Evolutionary conservation across 1,284 basidiomycete genomes (phyloP).

Genomic region (Ceratobasidium sp.): DNA sequence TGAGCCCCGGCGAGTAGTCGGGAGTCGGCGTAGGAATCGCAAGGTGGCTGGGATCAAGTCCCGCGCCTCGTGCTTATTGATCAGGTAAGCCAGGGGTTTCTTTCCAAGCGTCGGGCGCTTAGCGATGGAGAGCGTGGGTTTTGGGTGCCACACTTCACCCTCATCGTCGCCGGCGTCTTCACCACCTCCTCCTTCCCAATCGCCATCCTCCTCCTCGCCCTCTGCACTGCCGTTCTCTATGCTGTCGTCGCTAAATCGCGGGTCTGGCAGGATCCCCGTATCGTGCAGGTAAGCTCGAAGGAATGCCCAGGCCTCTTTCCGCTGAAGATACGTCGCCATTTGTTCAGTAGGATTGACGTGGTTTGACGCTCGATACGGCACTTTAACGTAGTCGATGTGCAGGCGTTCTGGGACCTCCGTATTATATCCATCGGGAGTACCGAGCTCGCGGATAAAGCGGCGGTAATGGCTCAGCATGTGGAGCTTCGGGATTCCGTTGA

Average conservation of each 20-base stretch:
- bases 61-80: neutral
- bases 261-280: neutral
- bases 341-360: neutral
- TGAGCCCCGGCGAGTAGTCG: neutral
- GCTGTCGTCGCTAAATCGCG: neutral
- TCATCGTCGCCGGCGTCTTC: neutral
- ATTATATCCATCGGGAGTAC: neutral
- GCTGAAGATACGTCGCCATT: neutral
- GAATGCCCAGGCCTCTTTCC: neutral
- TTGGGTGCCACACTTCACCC: neutral
- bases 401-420: neutral
- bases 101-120: neutral
- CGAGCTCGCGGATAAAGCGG: neutral
- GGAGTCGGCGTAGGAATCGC: neutral
- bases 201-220: neutral
- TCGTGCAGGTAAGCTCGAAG: neutral
- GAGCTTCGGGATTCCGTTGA: slow-evolving; percentile 40
- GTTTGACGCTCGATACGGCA: neutral
- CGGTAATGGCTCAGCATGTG: slow-evolving; percentile 26
- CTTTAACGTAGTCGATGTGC: slow-evolving; percentile 8
- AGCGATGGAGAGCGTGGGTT: neutral
- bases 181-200: neutral
- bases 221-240: neutral
- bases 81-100: neutral
- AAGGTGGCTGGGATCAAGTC: neutral